Conservation (phyloP, 2,329 filamentous ascomycete genomes). For the Elsinoe batatas region DNA sequence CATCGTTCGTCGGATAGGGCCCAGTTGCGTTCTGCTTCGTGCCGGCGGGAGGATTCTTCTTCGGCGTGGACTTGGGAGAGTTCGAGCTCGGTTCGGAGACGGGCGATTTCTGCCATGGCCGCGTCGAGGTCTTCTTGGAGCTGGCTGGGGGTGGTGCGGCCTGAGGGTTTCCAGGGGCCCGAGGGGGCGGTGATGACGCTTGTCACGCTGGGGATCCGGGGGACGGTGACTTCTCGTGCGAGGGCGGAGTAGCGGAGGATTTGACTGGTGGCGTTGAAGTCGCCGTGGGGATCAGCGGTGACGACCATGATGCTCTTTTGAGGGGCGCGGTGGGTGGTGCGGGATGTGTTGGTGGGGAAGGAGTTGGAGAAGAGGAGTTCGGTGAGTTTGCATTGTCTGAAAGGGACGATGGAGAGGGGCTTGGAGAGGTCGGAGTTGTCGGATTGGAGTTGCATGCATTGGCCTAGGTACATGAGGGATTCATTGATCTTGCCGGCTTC, state of each 20-base stretch:
- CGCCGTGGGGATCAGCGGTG: slow-evolving; percentile 81
- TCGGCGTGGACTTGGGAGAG: slow-evolving; percentile 59
- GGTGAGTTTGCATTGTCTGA: slow-evolving; percentile 49
- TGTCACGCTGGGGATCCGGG: slow-evolving; percentile 73
- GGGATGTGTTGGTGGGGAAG: slow-evolving; percentile 29
- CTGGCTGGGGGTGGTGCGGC: slow-evolving; percentile 33
- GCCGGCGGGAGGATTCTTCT: slow-evolving; percentile 59
- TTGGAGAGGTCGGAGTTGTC: slow-evolving; percentile 50
- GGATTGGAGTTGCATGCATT: slow-evolving; percentile 92
- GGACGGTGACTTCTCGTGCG: slow-evolving; percentile 84
- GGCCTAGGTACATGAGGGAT: slow-evolving; percentile 93
- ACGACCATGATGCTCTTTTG: slow-evolving; percentile 95
- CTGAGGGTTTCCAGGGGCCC: slow-evolving; percentile 22
- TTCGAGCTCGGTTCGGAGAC: slow-evolving; percentile 70
- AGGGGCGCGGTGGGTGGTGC: slow-evolving; percentile 40
- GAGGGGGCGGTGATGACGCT: slow-evolving; percentile 48
- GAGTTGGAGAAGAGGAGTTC: slow-evolving; percentile 44
- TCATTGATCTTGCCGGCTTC: slow-evolving; percentile 99
- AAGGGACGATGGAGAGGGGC: slow-evolving; percentile 57
- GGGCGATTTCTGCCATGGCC: slow-evolving; percentile 68
- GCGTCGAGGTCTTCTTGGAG: slow-evolving; percentile 63
- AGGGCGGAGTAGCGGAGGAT: slow-evolving; percentile 91
- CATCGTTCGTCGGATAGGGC: slow-evolving; percentile 53
- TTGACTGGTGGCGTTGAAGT: slow-evolving; percentile 94
- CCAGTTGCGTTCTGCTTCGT: slow-evolving; percentile 64